Conservation (phyloP, 148 eudicot genomes). For the Cornus kousa region DNA sequence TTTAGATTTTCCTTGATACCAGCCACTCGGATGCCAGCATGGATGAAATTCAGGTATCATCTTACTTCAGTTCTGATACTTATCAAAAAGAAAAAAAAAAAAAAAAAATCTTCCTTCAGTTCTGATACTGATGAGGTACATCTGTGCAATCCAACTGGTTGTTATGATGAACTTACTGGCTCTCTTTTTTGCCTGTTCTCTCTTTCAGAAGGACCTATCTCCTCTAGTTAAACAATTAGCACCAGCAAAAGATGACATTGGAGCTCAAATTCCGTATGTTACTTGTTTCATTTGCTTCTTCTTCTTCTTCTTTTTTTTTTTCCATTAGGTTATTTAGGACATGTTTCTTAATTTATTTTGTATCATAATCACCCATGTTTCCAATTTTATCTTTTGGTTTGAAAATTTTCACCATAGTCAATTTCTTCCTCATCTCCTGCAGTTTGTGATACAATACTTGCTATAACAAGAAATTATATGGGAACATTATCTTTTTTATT, state of each 20-base stretch:
- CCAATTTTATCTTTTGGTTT: no score
- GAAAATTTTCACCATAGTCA: no score
- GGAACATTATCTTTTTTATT: neutral
- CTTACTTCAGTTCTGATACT: slow-evolving; percentile 6
- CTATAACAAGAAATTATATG: neutral
- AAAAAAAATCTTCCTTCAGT: neutral
- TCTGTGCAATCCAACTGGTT: neutral
- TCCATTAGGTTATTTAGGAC: neutral
- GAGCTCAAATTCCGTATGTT: slow-evolving; percentile 85
- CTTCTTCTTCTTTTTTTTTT: neutral
- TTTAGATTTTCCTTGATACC: slow-evolving; percentile 73
- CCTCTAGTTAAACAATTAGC: slow-evolving; percentile 80
- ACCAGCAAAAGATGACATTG: slow-evolving; percentile 49
- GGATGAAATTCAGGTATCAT: slow-evolving; percentile 77
- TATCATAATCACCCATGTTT: no score
- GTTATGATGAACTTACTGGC: slow-evolving; percentile 2
- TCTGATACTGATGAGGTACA: neutral
- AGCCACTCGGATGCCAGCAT: slow-evolving; percentile 60
- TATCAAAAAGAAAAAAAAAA: no score
- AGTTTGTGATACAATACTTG: neutral
- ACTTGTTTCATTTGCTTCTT: neutral
- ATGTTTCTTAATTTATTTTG: neutral
- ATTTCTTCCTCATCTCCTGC: neutral
- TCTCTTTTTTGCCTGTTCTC: slow-evolving; percentile 3
- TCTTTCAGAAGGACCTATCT: slow-evolving; percentile 84